phyloP scores from a whole-genome alignment of 352 stramenopile genomes.

The Pythium phragmiticola region DNA sequence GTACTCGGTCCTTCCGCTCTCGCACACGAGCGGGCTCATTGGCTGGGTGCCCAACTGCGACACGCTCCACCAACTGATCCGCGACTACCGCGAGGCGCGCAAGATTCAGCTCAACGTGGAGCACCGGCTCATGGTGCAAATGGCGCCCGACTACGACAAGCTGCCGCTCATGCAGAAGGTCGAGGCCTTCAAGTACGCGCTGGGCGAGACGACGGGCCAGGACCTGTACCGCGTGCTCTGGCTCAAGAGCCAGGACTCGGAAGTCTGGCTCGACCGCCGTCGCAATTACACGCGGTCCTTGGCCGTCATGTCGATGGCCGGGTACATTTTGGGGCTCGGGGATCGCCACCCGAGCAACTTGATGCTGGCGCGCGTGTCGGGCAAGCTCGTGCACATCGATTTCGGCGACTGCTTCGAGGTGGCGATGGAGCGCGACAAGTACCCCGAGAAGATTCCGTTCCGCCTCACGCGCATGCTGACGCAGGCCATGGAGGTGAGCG shows the following conservation, averaged over 20 bases:
- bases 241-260: slow-evolving; percentile 98
- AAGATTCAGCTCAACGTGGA: slow-evolving; percentile 96
- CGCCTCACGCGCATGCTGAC: slow-evolving; percentile 99
- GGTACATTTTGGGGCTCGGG: slow-evolving; percentile 99
- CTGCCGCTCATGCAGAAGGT: slow-evolving; percentile 99
- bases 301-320: slow-evolving; percentile 99
- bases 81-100: slow-evolving; percentile 92
- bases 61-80: slow-evolving; percentile 99
- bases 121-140: slow-evolving; percentile 96
- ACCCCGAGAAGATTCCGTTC: slow-evolving; percentile 99
- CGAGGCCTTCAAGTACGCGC: slow-evolving; percentile 96
- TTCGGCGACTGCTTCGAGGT: slow-evolving; percentile 99
- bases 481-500: slow-evolving; percentile 99
- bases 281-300: slow-evolving; percentile 98
- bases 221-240: slow-evolving; percentile 99
- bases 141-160: slow-evolving; percentile 98
- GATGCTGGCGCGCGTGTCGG: slow-evolving; percentile 99
- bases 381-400: slow-evolving; percentile 99
- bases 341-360: slow-evolving; percentile 99
- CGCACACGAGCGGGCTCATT: slow-evolving; percentile 98
- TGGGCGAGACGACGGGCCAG: slow-evolving; percentile 94
- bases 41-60: slow-evolving; percentile 99
- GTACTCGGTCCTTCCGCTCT: slow-evolving; percentile 98
- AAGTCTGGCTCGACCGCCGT: slow-evolving; percentile 98
- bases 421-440: slow-evolving; percentile 99